phyloP scores from a whole-genome alignment of 2,329 filamentous ascomycete species.

The Xylaria sp. region DNA sequence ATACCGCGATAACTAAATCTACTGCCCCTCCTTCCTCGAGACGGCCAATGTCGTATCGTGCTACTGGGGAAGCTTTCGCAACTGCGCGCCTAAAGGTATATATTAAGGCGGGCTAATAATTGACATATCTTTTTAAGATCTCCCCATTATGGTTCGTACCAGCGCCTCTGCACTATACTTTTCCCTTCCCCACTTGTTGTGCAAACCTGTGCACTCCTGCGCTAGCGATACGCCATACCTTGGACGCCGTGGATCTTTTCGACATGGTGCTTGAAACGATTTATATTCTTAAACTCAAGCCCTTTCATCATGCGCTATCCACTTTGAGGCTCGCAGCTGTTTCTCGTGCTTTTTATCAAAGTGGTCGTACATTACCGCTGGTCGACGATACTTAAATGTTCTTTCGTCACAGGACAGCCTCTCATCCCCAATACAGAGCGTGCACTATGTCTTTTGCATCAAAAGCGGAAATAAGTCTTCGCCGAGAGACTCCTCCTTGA shows the following conservation, averaged over 20 bases:
- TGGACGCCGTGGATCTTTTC: not conserved
- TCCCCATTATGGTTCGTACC: not conserved
- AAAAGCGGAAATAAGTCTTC: too few relatives aligned
- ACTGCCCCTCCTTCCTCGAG: constrained; percentile 10
- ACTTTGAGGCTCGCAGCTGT: not conserved
- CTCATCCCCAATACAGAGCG: not conserved
- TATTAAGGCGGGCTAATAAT: constrained; percentile 1
- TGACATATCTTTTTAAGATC: not conserved
- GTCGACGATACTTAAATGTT: not conserved
- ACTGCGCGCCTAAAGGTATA: not conserved
- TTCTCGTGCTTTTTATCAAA: not conserved
- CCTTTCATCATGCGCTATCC: not conserved
- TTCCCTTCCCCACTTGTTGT: too few relatives aligned
- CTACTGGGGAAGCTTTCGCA: constrained; percentile 1
- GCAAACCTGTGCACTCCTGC: not conserved
- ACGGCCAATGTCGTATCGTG: not conserved
- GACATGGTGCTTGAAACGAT: not conserved
- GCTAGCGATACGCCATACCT: not conserved
- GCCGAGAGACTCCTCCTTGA: too few relatives aligned
- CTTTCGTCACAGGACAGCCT: not conserved
- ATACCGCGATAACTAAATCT: constrained; percentile 12
- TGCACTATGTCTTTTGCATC: too few relatives aligned
- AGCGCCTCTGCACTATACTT: not conserved
- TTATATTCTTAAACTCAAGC: not conserved
- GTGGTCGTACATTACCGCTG: not conserved